Evolutionary conservation across 2,329 filamentous ascomycete species (phyloP).

Genomic region (Botrytis fabae): DNA sequence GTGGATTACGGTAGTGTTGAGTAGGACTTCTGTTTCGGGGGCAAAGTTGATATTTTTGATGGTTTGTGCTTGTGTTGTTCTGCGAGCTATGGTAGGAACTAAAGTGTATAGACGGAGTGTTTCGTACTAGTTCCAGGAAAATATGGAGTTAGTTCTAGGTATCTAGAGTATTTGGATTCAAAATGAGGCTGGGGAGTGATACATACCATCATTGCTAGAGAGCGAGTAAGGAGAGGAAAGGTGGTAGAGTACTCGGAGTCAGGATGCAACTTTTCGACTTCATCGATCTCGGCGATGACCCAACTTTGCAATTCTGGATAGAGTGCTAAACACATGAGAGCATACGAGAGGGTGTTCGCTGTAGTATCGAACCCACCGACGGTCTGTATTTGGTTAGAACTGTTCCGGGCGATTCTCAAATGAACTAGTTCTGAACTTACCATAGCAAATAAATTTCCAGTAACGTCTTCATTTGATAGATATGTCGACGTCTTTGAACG

Average conservation of each 20-base stretch:
- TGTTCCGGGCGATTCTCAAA: background rate
- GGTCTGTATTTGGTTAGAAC: constrained; percentile 32
- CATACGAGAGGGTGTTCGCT: constrained; percentile 52
- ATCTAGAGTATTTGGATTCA: background rate
- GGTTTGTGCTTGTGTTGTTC: background rate
- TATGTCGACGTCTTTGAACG: constrained; percentile 7
- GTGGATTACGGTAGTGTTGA: constrained; percentile 49
- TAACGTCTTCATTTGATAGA: constrained; percentile 26
- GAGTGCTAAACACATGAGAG: constrained; percentile 48
- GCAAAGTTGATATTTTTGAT: constrained; percentile 23
- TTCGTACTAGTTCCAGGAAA: background rate
- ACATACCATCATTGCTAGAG: constrained; percentile 41
- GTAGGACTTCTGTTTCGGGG: constrained; percentile 45
- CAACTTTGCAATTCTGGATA: constrained; percentile 53
- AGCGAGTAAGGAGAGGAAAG: constrained; percentile 24
- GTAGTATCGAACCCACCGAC: constrained; percentile 52
- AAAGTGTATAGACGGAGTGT: constrained; percentile 12
- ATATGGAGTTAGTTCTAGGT: background rate
- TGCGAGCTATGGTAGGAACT: constrained; percentile 3
- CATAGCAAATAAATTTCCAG: constrained; percentile 37
- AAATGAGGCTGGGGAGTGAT: background rate
- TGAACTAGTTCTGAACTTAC: background rate
- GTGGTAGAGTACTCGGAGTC: constrained; percentile 22
- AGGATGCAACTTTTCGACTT: background rate
- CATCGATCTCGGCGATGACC: constrained; percentile 50